Percentiles rank a stretch among this genome's conserved stretches.
Conservation (phyloP, 805 yeast genomes). For the Ogataea parapolymorpha region DNA sequence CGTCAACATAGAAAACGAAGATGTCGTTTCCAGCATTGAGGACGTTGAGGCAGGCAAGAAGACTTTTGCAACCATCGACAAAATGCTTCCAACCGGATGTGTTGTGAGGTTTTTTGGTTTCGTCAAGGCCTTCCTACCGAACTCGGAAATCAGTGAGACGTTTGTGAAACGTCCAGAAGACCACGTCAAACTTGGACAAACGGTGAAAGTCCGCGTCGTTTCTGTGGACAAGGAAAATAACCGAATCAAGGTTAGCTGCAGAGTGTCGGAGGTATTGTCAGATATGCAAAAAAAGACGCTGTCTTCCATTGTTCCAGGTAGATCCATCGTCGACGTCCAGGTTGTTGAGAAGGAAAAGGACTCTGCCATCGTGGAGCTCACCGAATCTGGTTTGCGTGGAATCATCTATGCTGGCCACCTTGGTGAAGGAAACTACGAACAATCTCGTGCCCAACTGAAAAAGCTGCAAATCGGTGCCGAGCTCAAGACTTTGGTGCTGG, state of each 20-base stretch:
- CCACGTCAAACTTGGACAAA: slow-evolving; percentile 78
- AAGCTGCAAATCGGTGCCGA: slow-evolving; percentile 58
- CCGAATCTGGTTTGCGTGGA: slow-evolving; percentile 56
- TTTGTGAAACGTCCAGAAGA: slow-evolving; percentile 75
- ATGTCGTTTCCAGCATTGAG: slow-evolving; percentile 40
- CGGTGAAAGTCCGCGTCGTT: slow-evolving; percentile 67
- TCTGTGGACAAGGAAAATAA: slow-evolving; percentile 50
- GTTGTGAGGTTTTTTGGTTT: slow-evolving; percentile 79
- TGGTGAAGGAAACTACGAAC: slow-evolving; percentile 72
- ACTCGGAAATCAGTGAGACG: slow-evolving; percentile 85
- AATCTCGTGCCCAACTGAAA: slow-evolving; percentile 64
- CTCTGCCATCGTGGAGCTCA: slow-evolving; percentile 61
- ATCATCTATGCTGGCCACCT: slow-evolving; percentile 71
- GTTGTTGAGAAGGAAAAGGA: slow-evolving; percentile 77
- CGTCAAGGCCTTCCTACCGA: slow-evolving; percentile 77
- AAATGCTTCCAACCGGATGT: slow-evolving; percentile 73
- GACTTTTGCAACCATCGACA: slow-evolving; percentile 73
- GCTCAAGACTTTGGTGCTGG: slow-evolving; percentile 60
- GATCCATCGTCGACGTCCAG: slow-evolving; percentile 53
- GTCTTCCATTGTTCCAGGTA: slow-evolving; percentile 53
- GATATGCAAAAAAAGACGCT: slow-evolving; percentile 46
- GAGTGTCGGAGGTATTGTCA: slow-evolving; percentile 54
- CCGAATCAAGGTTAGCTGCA: slow-evolving; percentile 70
- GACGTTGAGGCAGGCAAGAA: slow-evolving; percentile 42
- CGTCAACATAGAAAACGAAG: slow-evolving; percentile 60